A percentile compares a stretch with the other conserved stretches of the same genome.
phyloP scores from a whole-genome alignment of 2,329 filamentous ascomycete species.

The Apiospora koreana region DNA sequence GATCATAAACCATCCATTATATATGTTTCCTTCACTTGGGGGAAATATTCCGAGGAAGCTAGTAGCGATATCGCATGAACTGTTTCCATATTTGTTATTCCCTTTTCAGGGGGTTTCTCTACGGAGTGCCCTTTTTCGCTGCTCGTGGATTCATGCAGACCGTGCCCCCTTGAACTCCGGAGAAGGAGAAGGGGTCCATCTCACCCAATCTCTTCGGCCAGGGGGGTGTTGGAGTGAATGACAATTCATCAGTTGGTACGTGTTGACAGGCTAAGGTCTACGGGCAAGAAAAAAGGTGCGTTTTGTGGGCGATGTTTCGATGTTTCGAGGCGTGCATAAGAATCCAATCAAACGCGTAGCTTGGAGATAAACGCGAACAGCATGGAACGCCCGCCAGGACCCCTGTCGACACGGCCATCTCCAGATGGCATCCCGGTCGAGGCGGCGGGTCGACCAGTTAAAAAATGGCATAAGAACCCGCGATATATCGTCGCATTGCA shows the following conservation, averaged over 20 bases:
- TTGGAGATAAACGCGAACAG: neutral
- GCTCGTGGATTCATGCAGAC: conserved; percentile 9
- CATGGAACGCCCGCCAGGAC: neutral
- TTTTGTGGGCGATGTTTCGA: neutral
- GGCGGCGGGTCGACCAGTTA: neutral
- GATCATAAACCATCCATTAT: neutral
- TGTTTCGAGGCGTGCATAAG: neutral
- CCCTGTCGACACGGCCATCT: conserved; percentile 7
- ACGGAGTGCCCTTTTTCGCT: neutral
- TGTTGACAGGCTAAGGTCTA: neutral
- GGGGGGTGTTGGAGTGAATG: neutral
- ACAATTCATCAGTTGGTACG: neutral
- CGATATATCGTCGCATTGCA: neutral
- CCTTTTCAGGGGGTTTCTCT: neutral
- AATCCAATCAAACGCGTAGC: conserved; percentile 10
- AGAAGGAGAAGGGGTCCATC: too few relatives aligned
- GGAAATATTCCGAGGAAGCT: neutral
- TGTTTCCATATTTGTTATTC: neutral
- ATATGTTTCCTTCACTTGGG: neutral
- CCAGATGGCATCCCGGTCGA: neutral
- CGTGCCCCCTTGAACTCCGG: neutral
- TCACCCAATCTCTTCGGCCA: neutral
- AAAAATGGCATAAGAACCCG: neutral
- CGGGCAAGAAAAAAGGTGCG: neutral
- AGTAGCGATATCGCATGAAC: neutral